A percentile compares a stretch with the other conserved stretches of the same genome.
Evolutionary conservation across 2,329 filamentous ascomycete genomes (phyloP).

Genomic region (Ascochyta lentis): DNA sequence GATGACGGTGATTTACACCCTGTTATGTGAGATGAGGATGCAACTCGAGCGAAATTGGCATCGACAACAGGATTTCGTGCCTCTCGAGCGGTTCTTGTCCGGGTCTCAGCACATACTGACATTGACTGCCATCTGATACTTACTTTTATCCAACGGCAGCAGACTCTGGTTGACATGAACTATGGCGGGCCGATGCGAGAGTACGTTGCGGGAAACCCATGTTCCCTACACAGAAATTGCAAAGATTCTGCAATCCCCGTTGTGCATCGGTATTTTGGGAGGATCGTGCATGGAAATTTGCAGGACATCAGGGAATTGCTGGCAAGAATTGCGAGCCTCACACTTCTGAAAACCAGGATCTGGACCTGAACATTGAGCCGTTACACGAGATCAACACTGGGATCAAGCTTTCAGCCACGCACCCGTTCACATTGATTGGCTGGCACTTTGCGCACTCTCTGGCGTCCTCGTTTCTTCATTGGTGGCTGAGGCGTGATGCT

Average conservation of each 20-base stretch:
- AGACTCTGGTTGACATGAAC: conserved; percentile 5
- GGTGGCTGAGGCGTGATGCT: conserved; percentile 27
- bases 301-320: conserved; percentile 15
- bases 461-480: conserved; percentile 32
- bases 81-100: background rate
- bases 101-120: background rate
- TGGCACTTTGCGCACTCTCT: conserved; percentile 13
- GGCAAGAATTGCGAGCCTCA: conserved; percentile 15
- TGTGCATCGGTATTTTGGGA: conserved; percentile 9
- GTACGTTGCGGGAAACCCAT: background rate
- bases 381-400: conserved; percentile 36
- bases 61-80: background rate
- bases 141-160: background rate
- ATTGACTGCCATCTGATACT: background rate
- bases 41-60: conserved; percentile 12
- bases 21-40: conserved; percentile 5
- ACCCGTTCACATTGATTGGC: conserved; percentile 35
- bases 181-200: conserved; percentile 15
- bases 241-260: conserved; percentile 18
- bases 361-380: conserved; percentile 32
- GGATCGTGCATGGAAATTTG: conserved; percentile 17
- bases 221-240: conserved; percentile 11
- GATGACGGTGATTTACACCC: background rate
- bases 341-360: conserved; percentile 17
- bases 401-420: conserved; percentile 33